Evolutionary conservation across 495 filamentous ascomycete species (phyloP), one percentile per base, ranked within the genome.

Genomic region (Xylaria sp.): DNA sequence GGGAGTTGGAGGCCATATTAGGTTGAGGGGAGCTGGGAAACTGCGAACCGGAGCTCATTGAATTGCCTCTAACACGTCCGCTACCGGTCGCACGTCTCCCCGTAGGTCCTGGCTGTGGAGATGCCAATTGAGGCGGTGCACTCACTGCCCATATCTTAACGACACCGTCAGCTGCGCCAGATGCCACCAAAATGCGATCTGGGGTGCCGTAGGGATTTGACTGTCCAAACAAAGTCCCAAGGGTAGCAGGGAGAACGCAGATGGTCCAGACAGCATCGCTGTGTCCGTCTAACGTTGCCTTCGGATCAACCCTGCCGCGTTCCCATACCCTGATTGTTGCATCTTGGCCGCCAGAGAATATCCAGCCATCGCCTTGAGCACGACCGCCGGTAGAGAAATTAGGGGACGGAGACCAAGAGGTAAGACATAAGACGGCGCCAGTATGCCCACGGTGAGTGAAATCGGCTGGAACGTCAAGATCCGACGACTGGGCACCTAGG

Each of bases 261-360:
- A 99, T 90, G 9, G 93, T 91, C 96, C 96, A 99, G 4, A 99
- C 93, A 7, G 94, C 93, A 81, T 98, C 96, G 1, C 91, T 97
- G 76, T 99, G 96, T 6, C 94, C 95, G 71, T 97, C 93, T 29
- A 99, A 83, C 1, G 95, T 99, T 5, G 94, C 95, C 79, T 98
- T 98, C 7, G 95, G 94, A 78, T 97, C 97, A 48, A 99, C 93
- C 46, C 94, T 84, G 14, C 95, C 95, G 19, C 93, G 85, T 82
- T 98, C 95, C 96, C 96, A 99, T 2, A 98, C 93, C 33, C 94
- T 88, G 24, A 99, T 89, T 12, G 94, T 97, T 4, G 94, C 89
- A 79, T 99, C 96, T 76, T 97, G 93, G 4, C 96, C 96, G 52
- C 97, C 96, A 21, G 95, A 98, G 80, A 99, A 98, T 46, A 99